These are phyloP conservation scores for Neocallimastix lanati DNA, from an alignment of 192 early-diverging fungal genomes.

Conservation along the genomic window DNA sequence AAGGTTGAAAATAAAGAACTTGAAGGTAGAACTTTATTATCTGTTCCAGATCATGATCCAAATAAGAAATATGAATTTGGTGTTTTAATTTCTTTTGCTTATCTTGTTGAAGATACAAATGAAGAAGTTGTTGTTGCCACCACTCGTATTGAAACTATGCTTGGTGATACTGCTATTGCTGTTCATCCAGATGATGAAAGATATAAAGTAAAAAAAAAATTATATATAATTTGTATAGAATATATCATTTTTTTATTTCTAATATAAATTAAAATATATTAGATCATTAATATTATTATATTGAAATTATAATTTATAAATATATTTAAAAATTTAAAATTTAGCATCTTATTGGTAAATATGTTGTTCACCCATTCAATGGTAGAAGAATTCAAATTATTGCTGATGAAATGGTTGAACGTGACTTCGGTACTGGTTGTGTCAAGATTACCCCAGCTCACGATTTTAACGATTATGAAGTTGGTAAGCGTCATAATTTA, in stretches of 20 bases:
- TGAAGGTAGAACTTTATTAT: constrained; percentile 61
- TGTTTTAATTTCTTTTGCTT: constrained; percentile 86
- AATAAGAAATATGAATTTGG: constrained; percentile 97
- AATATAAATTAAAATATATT: too few relatives aligned
- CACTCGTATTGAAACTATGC: constrained; percentile 98
- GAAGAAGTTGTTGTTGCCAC: constrained; percentile 91
- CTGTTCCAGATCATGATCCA: constrained; percentile 78
- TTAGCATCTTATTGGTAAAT: constrained; percentile 88
- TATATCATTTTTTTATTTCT: too few relatives aligned
- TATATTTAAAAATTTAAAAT: too few relatives aligned
- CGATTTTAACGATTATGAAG: constrained; percentile 89
- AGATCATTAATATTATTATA: too few relatives aligned
- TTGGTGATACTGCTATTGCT: constrained; percentile 92
- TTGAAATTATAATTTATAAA: too few relatives aligned
- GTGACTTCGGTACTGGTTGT: constrained; percentile 89
- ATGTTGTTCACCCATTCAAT: constrained; percentile 81
- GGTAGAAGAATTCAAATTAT: constrained; percentile 79
- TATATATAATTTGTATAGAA: too few relatives aligned
- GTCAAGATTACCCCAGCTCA: constrained; percentile 99
- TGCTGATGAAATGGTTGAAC: constrained; percentile 72
- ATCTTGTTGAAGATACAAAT: constrained; percentile 62
- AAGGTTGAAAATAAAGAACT: constrained; percentile 76
- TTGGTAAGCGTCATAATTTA: constrained; percentile 85
- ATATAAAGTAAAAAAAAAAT: constrained; percentile 49
- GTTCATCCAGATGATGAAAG: constrained; percentile 83